These are phyloP conservation scores for Penicillium pancosmium DNA, from an alignment of 495 filamentous ascomycete species.

Conservation along the genomic window DNA sequence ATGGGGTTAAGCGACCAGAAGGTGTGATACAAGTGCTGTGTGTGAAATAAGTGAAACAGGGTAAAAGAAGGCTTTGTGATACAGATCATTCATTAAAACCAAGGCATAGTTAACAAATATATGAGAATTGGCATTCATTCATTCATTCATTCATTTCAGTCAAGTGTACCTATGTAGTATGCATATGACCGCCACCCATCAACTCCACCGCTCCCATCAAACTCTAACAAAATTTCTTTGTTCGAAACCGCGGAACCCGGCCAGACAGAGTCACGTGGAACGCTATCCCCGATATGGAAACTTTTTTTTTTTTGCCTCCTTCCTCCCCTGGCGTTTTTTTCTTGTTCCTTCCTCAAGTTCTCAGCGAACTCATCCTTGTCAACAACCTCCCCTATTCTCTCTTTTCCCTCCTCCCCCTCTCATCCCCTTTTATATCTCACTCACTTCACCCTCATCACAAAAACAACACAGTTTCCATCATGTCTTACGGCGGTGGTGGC, in stretches of 20 bases:
- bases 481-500: slow-evolving; percentile 81
- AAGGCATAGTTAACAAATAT: background rate
- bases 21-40: slow-evolving; percentile 6
- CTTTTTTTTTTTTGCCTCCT: slow-evolving; percentile 29
- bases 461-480: slow-evolving; percentile 36
- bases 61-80: background rate
- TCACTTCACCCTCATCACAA: slow-evolving; percentile 23
- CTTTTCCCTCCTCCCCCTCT: slow-evolving; percentile 31
- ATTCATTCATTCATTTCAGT: too few relatives aligned
- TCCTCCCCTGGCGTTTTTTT: slow-evolving; percentile 33
- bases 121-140: background rate
- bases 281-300: slow-evolving; percentile 22
- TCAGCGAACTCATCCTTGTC: slow-evolving; percentile 13
- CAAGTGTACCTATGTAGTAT: too few relatives aligned
- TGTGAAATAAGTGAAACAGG: background rate
- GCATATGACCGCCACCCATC: too few relatives aligned
- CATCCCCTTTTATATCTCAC: slow-evolving; percentile 26
- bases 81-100: background rate
- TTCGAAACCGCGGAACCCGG: slow-evolving; percentile 9
- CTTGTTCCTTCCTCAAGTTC: slow-evolving; percentile 24
- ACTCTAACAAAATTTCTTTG: slow-evolving; percentile 6
- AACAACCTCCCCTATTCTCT: slow-evolving; percentile 11
- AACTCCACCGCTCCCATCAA: background rate
- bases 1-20: slow-evolving; percentile 61
- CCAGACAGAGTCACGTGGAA: slow-evolving; percentile 14